Evolutionary conservation across 2,329 filamentous ascomycete genomes (phyloP).

Genomic region (Phyllosticta citribraziliensis): DNA sequence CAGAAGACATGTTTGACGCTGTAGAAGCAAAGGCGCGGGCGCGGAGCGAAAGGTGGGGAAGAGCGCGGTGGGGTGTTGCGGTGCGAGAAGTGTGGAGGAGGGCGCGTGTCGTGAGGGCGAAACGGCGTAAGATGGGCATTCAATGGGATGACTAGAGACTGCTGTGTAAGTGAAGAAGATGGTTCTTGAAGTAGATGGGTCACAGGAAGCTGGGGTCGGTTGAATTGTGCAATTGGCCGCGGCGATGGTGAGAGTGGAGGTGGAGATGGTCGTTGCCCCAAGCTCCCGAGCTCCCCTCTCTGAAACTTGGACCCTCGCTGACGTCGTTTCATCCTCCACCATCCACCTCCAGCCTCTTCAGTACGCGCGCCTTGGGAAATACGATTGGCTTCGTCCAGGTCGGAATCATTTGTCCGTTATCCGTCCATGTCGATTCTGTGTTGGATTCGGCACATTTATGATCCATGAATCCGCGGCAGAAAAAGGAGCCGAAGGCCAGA

Average conservation of each 20-base stretch:
- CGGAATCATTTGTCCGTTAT: too few relatives aligned
- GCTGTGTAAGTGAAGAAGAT: not conserved
- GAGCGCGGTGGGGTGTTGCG: not conserved
- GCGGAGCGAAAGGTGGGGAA: not conserved
- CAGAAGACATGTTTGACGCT: conserved; percentile 48
- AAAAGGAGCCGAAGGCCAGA: not conserved
- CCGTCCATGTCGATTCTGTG: not conserved
- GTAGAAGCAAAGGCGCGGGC: conserved; percentile 14
- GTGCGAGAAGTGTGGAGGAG: conserved; percentile 8
- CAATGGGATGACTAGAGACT: not conserved
- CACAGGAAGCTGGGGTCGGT: not conserved
- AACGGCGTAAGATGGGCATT: conserved; percentile 6
- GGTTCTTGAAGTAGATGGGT: not conserved
- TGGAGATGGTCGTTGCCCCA: not conserved
- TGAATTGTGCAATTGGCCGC: conserved; percentile 10
- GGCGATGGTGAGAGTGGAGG: conserved; percentile 8
- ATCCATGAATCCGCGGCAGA: not conserved
- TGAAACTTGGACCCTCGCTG: not conserved
- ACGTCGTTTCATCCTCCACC: not conserved
- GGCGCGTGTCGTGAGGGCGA: conserved; percentile 15
- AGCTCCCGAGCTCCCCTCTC: not conserved
- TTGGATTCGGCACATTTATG: not conserved
- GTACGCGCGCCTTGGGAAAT: too few relatives aligned
- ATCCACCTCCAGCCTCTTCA: not conserved
- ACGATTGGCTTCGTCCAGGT: too few relatives aligned